Evolutionary conservation across 768 basidiomycete species (phyloP), one percentile per base, ranked within the genome.

Genomic region (Pisolithus tinctorius): DNA sequence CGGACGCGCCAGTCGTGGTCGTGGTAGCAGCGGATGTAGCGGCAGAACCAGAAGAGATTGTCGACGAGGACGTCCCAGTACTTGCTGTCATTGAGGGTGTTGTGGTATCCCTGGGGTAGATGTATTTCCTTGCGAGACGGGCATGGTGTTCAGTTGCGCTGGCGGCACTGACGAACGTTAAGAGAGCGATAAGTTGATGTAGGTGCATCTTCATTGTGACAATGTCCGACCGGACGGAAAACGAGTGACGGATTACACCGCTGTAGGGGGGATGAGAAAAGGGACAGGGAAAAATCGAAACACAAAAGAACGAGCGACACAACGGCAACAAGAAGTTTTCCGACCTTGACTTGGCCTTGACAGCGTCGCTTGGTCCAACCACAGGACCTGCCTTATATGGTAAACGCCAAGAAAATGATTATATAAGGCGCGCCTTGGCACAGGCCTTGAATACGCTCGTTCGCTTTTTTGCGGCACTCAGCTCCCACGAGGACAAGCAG

Each of bases 141-240:
- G 37, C 61, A 57, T 77, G 77, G 53, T 62, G 70, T 37, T 65
- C 65, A 49, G 66, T 63, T 36, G 74, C 78, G 56, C 70, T 63
- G 51, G 63, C 69, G 29, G 61, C 59, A 43, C 63, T 57, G 56
- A 78, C 56, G 50, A 76, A 55, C 34, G 71, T 63, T 38, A 79
- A 76, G 66, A 82, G 66, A 66, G 74, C 60, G 64, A 72, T 60
- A 41, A 79, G 57, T 55, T 69, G 56, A 55, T 66, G 65, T 55
- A 77, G 58, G 63, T 71, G 76, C 79, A 82, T 81, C 53, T 49
- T 45, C 30, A 25, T 17, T 27, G 43, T 23, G 23, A 45, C 38
- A 26, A 34, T 6, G 45, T 42, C 54, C 50, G 34, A 53, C 37
- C 39, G 54, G 49, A 39, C 40, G 42, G n/a, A 44, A 51, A 64